Percentiles rank a stretch among this genome's conserved stretches.
These are phyloP conservation scores for Phyllosticta citrichinensis DNA, from an alignment of 2,329 filamentous ascomycete species.

Conservation along the genomic window DNA sequence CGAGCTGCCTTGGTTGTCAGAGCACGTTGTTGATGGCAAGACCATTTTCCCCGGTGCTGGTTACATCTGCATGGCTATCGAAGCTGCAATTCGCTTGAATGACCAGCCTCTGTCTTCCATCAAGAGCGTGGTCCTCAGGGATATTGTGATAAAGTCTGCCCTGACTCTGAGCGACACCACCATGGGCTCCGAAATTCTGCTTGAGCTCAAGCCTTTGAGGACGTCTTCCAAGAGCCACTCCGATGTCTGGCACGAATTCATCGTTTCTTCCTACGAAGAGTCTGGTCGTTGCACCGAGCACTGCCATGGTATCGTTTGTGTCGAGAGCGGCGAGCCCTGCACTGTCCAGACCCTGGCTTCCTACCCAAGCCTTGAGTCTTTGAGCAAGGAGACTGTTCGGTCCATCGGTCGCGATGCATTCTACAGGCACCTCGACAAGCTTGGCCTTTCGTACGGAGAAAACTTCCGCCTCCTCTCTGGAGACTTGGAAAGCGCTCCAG, in stretches of 20 bases:
- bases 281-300: background rate
- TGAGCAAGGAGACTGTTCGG: background rate
- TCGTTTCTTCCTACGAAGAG: background rate
- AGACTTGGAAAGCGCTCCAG: background rate
- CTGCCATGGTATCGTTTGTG: constrained; percentile 1
- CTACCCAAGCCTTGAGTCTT: background rate
- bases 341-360: background rate
- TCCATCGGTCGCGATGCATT: background rate
- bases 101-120: constrained; percentile 5
- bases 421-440: background rate
- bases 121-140: constrained; percentile 15
- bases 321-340: background rate
- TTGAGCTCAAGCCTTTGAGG: constrained; percentile 1
- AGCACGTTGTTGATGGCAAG: constrained; percentile 18
- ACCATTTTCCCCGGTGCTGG: constrained; percentile 37
- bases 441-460: constrained; percentile 2
- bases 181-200: background rate
- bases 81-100: constrained; percentile 12
- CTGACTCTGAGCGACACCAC: background rate
- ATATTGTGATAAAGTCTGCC: background rate
- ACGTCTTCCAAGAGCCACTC: constrained; percentile 4
- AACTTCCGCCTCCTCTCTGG: background rate
- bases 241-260: background rate
- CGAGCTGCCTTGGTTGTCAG: constrained; percentile 15
- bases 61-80: constrained; percentile 32